These are phyloP conservation scores for Malus hybrid DNA, from an alignment of 331 rosid genomes.

Conservation along the genomic window DNA sequence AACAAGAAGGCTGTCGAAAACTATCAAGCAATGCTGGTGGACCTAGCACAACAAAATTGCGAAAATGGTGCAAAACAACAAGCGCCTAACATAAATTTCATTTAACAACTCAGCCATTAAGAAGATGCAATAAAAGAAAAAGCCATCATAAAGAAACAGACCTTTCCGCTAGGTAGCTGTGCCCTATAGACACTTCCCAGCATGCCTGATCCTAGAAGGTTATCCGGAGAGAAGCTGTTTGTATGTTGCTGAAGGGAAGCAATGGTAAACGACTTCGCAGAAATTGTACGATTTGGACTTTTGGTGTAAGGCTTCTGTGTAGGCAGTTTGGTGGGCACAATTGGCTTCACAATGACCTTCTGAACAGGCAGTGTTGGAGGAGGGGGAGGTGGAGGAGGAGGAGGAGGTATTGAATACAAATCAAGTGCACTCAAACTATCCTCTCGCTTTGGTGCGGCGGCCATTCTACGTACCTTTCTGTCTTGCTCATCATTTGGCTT, in stretches of 20 bases:
- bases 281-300: conserved; percentile 19
- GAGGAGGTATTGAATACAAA: conserved; percentile 38
- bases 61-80: background rate
- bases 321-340: conserved; percentile 22
- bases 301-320: conserved; percentile 36
- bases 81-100: conserved; percentile 7
- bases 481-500: conserved; percentile 41
- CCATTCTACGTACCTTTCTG: conserved; percentile 32
- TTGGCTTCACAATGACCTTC: conserved; percentile 56
- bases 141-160: conserved; percentile 24
- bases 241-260: conserved; percentile 87
- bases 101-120: background rate
- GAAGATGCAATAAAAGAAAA: conserved; percentile 3
- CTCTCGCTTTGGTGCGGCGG: conserved; percentile 42
- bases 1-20: background rate
- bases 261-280: conserved; percentile 64
- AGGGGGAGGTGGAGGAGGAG: conserved; percentile 33
- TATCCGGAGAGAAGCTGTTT: conserved; percentile 80
- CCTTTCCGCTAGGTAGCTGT: conserved; percentile 78
- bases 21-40: background rate
- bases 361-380: conserved; percentile 39
- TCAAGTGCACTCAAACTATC: conserved; percentile 41
- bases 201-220: conserved; percentile 71
- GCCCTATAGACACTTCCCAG: conserved; percentile 79
- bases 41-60: background rate